Evolutionary conservation across 345 rosid species (phyloP).

Genomic region (Acer negundo): DNA sequence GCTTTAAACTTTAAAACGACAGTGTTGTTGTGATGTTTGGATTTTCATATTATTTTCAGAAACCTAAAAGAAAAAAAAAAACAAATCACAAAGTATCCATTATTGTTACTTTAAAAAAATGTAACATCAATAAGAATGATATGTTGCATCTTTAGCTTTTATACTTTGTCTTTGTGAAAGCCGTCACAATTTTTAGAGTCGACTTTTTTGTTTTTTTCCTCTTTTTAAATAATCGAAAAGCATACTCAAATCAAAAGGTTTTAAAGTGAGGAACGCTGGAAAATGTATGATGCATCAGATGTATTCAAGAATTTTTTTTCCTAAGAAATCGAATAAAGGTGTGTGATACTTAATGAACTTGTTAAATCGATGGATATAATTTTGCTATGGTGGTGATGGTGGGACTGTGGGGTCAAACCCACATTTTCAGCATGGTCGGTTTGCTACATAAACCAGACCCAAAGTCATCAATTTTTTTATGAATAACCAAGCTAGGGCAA

Average conservation of each 20-base stretch:
- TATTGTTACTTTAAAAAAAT: neutral
- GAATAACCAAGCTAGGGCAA: neutral
- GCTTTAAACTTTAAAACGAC: neutral
- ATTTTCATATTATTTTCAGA: too few relatives aligned
- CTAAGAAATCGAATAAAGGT: too few relatives aligned
- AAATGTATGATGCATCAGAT: too few relatives aligned
- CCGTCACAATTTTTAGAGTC: neutral
- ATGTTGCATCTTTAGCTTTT: neutral
- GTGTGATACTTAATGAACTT: neutral
- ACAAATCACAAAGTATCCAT: neutral
- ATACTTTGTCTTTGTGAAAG: neutral
- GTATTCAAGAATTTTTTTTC: too few relatives aligned
- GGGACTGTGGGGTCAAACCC: neutral
- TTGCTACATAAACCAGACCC: neutral
- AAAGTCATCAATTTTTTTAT: neutral
- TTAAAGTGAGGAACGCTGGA: too few relatives aligned
- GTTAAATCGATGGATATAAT: neutral
- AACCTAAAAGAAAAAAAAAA: neutral
- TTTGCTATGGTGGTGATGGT: neutral
- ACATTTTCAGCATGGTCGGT: neutral
- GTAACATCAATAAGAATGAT: constrained; percentile 12
- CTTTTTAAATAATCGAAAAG: neutral
- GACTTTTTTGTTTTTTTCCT: neutral
- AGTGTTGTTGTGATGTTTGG: neutral
- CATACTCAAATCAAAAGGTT: too few relatives aligned